These are phyloP conservation scores for Neodidymelliopsis sp. DNA, from an alignment of 2,329 filamentous ascomycete species.

Conservation along the genomic window DNA sequence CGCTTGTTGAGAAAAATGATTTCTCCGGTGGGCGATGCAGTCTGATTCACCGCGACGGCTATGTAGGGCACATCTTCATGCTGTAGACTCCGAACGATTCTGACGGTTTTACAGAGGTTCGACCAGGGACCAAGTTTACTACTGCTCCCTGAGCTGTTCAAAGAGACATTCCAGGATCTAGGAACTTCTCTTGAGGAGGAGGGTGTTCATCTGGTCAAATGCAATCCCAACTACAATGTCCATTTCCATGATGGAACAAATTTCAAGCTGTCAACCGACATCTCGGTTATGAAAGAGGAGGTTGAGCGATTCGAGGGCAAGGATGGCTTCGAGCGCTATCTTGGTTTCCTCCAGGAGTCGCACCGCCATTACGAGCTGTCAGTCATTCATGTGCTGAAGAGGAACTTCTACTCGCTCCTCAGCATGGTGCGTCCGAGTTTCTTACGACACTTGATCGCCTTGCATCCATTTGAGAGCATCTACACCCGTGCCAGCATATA, in stretches of 20 bases:
- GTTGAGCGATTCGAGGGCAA: constrained; percentile 77
- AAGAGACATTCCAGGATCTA: constrained; percentile 72
- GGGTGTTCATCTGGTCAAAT: constrained; percentile 73
- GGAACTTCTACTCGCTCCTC: constrained; percentile 69
- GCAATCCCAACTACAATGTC: constrained; percentile 77
- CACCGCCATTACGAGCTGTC: constrained; percentile 75
- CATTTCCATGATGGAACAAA: constrained; percentile 73
- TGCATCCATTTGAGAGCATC: constrained; percentile 77
- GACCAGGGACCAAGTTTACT: constrained; percentile 80
- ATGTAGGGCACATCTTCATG: constrained; percentile 50
- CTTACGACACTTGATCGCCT: constrained; percentile 62
- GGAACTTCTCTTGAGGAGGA: constrained; percentile 70
- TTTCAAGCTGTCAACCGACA: constrained; percentile 72
- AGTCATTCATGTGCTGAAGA: constrained; percentile 69
- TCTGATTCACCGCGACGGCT: constrained; percentile 66
- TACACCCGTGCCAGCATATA: constrained; percentile 71
- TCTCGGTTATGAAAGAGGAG: constrained; percentile 73
- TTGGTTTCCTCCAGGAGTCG: constrained; percentile 70
- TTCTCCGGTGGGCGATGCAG: constrained; percentile 77
- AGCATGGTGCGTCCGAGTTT: constrained; percentile 67
- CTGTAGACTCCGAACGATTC: neutral
- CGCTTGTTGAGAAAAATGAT: constrained; percentile 78
- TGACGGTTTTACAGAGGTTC: constrained; percentile 60
- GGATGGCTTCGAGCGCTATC: constrained; percentile 73
- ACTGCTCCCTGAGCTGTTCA: constrained; percentile 74